These are phyloP conservation scores for Barnettozyma sucrosica DNA, from an alignment of 805 yeast genomes.

Conservation along the genomic window DNA sequence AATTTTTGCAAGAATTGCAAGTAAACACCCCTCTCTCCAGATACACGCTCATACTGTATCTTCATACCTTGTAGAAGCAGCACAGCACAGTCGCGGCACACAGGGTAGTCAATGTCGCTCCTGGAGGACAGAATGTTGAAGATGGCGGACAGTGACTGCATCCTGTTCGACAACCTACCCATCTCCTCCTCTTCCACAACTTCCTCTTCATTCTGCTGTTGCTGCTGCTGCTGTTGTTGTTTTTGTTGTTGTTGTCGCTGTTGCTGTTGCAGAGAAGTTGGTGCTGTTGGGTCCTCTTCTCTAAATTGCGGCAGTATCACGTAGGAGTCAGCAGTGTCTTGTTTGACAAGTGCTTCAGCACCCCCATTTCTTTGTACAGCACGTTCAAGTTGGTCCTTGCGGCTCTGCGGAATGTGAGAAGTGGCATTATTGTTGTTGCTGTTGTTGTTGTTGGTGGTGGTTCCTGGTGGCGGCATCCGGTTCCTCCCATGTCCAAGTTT, in stretches of 20 bases:
- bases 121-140: conserved; percentile 68
- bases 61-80: conserved; percentile 59
- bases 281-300: conserved; percentile 1
- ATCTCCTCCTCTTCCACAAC: conserved; percentile 29
- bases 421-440: neutral
- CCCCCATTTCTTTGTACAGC: conserved; percentile 6
- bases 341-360: conserved; percentile 1
- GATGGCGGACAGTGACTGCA: conserved; percentile 53
- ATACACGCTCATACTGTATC: conserved; percentile 62
- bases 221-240: conserved; percentile 22
- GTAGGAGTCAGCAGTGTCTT: conserved; percentile 18
- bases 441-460: neutral
- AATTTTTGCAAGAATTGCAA: conserved; percentile 66
- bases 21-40: conserved; percentile 75
- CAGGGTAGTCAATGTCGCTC: conserved; percentile 77
- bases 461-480: conserved; percentile 6
- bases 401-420: neutral
- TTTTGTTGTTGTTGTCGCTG: conserved; percentile 24
- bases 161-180: conserved; percentile 40
- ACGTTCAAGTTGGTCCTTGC: neutral
- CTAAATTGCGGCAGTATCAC: conserved; percentile 26
- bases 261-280: conserved; percentile 19
- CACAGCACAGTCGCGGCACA: conserved; percentile 81
- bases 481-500: conserved; percentile 19
- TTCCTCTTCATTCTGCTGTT: conserved; percentile 22